Evolutionary conservation across 2,329 filamentous ascomycete genomes (phyloP).

Genomic region (Penicillium carneum): DNA sequence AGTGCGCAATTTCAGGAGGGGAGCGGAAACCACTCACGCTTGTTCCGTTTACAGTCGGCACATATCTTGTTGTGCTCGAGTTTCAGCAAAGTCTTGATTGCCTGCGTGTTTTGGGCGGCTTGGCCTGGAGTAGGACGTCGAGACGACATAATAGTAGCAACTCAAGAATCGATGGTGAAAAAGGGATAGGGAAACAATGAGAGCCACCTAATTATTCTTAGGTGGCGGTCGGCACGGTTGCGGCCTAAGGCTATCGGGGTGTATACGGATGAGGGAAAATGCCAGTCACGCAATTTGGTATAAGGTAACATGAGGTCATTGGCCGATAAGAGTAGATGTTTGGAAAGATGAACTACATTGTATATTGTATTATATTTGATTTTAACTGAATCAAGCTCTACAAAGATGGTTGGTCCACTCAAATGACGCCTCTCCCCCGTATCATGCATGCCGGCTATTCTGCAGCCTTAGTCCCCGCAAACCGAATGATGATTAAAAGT

Average conservation of each 20-base stretch:
- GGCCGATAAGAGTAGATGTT: background rate
- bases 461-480: constrained; percentile 15
- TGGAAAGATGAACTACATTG: background rate
- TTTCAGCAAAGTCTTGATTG: constrained; percentile 93
- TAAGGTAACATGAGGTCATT: constrained; percentile 12
- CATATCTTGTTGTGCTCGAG: constrained; percentile 95
- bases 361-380: background rate
- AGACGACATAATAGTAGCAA: constrained; percentile 48
- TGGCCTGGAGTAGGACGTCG: constrained; percentile 75
- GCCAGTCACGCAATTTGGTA: constrained; percentile 36
- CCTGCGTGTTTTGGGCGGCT: constrained; percentile 89
- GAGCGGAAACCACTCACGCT: constrained; percentile 68
- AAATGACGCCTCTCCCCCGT: constrained; percentile 10
- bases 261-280: constrained; percentile 32
- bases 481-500: constrained; percentile 9
- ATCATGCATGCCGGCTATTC: constrained; percentile 14
- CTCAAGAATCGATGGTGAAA: constrained; percentile 23
- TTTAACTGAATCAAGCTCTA: background rate
- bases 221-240: constrained; percentile 41
- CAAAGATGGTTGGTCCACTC: constrained; percentile 16
- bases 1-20: constrained; percentile 23
- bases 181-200: constrained; percentile 31
- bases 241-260: constrained; percentile 37
- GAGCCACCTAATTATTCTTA: constrained; percentile 35
- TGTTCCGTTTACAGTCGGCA: constrained; percentile 98